Evolutionary conservation across 495 filamentous ascomycete genomes (phyloP), one percentile per base, ranked within the genome.

Genomic region (Xylaria scruposa): DNA sequence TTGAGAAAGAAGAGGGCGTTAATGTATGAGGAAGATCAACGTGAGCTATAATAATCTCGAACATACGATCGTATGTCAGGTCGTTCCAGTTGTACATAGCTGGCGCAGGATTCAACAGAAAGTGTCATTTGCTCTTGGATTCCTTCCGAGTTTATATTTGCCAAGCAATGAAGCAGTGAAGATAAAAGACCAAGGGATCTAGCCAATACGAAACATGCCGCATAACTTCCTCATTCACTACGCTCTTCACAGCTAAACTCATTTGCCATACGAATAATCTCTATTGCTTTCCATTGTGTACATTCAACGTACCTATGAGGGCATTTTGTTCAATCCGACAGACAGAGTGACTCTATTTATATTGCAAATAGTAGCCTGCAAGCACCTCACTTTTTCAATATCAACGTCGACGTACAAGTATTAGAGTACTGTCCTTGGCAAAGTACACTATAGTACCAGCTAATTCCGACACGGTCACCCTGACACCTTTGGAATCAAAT

Each of bases 1-100:
- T 85, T 67, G 83, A 85, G 73, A 76, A 73, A 70, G 81, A 81
- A 56, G 82, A 81, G 58, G 81, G 79, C n/a, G 46, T 77, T n/a
- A 67, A 17, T 19, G 68, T 24, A 1, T 77, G 38, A 67, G 21
- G 2, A 3, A 21, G 0, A 19, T 44, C 13, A 10, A 63, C 1
- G 2, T 38, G 7, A 60, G 33, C 58, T 29, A 21, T 38, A 38
- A 4, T 7, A 6, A 21, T 13, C 0, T 7, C 46, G 56, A 12
- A 2, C 19, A 4, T n/a, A 60, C 38, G 17, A 60, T 60, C 7
- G 15, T 21, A 6, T 9, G 9, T 33, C 21, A 3, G 56, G 56
- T 38, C 29, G 17, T 60, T 60, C 6, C 10, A 21, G 29, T 33
- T 60, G 12, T 21, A 33, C 17, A 2, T 59, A 53, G 49, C 3